Evolutionary conservation across 2,329 filamentous ascomycete species (phyloP).

Genomic region (Calonectria honghensis): DNA sequence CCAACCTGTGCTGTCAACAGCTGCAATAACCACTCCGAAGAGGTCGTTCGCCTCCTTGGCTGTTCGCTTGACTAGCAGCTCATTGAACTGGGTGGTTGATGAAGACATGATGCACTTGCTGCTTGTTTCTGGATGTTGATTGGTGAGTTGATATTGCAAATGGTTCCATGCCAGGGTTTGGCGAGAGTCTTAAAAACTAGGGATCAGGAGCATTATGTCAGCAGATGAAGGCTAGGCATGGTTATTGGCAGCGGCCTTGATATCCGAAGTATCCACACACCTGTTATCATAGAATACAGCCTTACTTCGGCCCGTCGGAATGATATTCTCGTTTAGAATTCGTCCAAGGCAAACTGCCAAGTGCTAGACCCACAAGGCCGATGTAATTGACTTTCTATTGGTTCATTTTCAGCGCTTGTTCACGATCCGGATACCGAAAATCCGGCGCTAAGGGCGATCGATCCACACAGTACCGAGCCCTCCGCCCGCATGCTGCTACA

Average conservation of each 20-base stretch:
- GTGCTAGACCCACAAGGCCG: neutral
- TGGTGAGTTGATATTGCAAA: neutral
- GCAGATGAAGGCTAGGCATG: neutral
- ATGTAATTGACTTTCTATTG: neutral
- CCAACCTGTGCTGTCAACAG: neutral
- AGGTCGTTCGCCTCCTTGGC: conserved; percentile 7
- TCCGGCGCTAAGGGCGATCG: neutral
- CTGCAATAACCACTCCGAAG: conserved; percentile 5
- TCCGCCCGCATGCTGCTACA: neutral
- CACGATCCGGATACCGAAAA: neutral
- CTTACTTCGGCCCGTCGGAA: neutral
- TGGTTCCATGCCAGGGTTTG: neutral
- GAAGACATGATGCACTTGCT: neutral
- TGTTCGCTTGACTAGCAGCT: conserved; percentile 2
- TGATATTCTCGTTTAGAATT: neutral
- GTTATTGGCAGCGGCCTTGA: neutral
- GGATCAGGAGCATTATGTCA: neutral
- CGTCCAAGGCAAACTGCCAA: neutral
- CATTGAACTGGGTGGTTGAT: neutral
- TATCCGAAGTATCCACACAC: neutral
- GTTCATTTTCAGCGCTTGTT: neutral
- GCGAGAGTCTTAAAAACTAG: neutral
- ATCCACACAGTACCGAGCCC: neutral
- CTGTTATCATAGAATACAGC: too few relatives aligned
- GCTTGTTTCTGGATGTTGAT: neutral